Evolutionary conservation across 75 land plant genomes (phyloP).

Genomic region (Chamaecyparis obtusa): DNA sequence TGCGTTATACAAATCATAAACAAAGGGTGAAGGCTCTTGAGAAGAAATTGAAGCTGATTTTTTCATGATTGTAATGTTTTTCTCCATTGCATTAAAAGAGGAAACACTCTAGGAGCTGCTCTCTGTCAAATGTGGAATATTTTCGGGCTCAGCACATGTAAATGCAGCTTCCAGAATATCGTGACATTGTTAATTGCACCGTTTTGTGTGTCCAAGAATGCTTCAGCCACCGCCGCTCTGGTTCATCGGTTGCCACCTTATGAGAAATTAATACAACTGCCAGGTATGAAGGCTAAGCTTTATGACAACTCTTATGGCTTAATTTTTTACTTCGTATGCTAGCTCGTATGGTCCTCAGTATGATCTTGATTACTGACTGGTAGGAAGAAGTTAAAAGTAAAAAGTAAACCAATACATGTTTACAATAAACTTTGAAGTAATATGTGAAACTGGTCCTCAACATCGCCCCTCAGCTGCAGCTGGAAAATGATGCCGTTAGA

Average conservation of each 20-base stretch:
- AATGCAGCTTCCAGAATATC: conserved; percentile 66
- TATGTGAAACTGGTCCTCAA: background rate
- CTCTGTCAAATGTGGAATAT: conserved; percentile 84
- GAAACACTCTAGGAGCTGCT: no score
- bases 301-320: background rate
- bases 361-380: background rate
- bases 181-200: conserved; percentile 52
- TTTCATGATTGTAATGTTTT: conserved; percentile 80
- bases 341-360: background rate
- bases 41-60: conserved; percentile 72
- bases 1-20: background rate
- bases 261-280: conserved; percentile 40
- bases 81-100: conserved; percentile 52
- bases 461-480: background rate
- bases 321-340: background rate
- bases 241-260: conserved; percentile 62
- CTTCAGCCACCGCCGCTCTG: conserved; percentile 40
- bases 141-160: conserved; percentile 37
- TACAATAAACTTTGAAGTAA: background rate
- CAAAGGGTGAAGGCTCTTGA: conserved; percentile 35
- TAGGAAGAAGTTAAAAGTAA: background rate
- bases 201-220: conserved; percentile 47
- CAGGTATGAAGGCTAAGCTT: conserved; percentile 32
- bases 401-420: background rate
- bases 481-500: background rate